phyloP scores from a whole-genome alignment of 73 alveolate species.

The Chromera velia region DNA sequence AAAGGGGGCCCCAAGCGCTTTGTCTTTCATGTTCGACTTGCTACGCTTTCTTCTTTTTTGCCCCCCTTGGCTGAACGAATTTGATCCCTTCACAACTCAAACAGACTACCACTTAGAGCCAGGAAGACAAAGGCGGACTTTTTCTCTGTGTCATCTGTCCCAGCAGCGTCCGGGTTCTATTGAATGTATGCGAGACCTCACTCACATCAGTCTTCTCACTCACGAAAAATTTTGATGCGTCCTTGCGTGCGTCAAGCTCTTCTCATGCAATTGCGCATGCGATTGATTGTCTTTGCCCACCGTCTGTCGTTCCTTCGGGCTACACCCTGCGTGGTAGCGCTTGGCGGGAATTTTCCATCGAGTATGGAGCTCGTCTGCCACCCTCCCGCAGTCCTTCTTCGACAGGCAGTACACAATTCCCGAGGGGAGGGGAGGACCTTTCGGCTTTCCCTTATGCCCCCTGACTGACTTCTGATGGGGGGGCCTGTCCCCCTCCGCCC shows the following conservation, averaged over 20 bases:
- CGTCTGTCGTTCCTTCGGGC: background rate
- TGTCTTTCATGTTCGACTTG: too few relatives aligned
- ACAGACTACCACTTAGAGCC: background rate
- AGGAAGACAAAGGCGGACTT: background rate
- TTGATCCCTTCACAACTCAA: too few relatives aligned
- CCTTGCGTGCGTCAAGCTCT: background rate
- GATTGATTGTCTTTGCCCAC: too few relatives aligned
- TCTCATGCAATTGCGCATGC: too few relatives aligned
- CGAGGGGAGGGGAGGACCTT: conserved; percentile 5
- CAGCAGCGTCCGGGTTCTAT: background rate
- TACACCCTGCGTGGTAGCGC: conserved; percentile 82
- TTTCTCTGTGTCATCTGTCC: background rate
- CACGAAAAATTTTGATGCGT: background rate
- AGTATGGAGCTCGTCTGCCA: conserved; percentile 62
- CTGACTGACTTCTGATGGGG: background rate
- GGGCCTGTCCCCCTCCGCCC: background rate
- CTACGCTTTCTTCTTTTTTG: too few relatives aligned
- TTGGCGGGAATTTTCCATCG: conserved; percentile 66
- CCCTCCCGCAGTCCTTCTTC: conserved; percentile 78
- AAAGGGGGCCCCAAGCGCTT: too few relatives aligned
- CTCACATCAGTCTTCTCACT: background rate
- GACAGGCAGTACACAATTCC: conserved; percentile 91
- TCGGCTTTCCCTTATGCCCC: background rate
- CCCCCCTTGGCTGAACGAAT: too few relatives aligned
- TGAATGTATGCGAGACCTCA: background rate